phyloP scores from a whole-genome alignment of 192 early-diverging fungal genomes.

The Coemansia umbellata region DNA sequence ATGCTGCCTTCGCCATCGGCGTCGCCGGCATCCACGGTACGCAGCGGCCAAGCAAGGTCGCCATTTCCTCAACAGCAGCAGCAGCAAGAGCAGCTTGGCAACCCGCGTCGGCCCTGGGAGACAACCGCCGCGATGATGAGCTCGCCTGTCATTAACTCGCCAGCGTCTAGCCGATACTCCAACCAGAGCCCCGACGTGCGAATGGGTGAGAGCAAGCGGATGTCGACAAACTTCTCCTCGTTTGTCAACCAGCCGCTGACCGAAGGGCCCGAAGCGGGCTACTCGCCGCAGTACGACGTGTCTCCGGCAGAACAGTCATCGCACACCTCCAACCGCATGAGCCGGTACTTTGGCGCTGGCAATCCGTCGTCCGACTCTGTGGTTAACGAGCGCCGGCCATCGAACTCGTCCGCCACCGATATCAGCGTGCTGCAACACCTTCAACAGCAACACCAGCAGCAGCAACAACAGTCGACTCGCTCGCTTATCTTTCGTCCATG shows the following conservation, averaged over 20 bases:
- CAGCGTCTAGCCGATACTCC: slow-evolving; percentile 20
- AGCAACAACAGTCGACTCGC: slow-evolving; percentile 26
- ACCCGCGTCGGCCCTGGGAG: slow-evolving; percentile 38
- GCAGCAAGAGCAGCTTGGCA: slow-evolving; percentile 8
- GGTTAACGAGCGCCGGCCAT: slow-evolving; percentile 27
- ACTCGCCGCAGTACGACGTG: background rate
- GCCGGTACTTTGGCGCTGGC: slow-evolving; percentile 27
- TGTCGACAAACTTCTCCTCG: slow-evolving; percentile 23
- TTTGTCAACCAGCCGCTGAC: slow-evolving; percentile 29
- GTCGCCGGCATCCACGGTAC: slow-evolving; percentile 36
- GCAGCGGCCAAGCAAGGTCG: slow-evolving; percentile 28
- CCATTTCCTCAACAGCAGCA: slow-evolving; percentile 12
- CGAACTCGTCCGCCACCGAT: slow-evolving; percentile 17
- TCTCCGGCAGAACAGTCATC: slow-evolving; percentile 8
- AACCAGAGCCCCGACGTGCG: slow-evolving; percentile 31
- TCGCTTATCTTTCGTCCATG: slow-evolving; percentile 44
- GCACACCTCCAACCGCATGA: slow-evolving; percentile 21
- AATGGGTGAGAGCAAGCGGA: slow-evolving; percentile 9
- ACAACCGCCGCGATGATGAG: slow-evolving; percentile 12
- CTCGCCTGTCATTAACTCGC: slow-evolving; percentile 44
- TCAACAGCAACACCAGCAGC: slow-evolving; percentile 20
- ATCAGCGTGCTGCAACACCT: slow-evolving; percentile 7
- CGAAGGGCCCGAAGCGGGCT: slow-evolving; percentile 5
- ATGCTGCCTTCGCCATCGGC: slow-evolving; percentile 14
- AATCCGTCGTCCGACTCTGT: slow-evolving; percentile 8